Evolutionary conservation across 2,329 filamentous ascomycete species (phyloP), one percentile per base, ranked within the genome.

Genomic region (Arthrobotrys musiformis): DNA sequence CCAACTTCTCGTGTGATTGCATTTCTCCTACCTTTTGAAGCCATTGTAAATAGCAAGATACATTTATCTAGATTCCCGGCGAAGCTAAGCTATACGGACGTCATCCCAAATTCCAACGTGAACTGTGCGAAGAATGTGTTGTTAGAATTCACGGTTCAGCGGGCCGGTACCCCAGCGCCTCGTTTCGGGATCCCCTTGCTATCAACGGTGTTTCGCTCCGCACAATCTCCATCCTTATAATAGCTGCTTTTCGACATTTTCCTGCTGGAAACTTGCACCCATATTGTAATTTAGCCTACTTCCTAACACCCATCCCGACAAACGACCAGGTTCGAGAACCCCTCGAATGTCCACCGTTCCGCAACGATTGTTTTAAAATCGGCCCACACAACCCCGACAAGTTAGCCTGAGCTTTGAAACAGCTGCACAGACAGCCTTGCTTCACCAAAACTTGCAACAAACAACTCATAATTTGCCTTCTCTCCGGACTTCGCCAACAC

Each of bases 191-290:
- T 46, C 50, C 70, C 70, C 54, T 66, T 62, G 22, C 44, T 22
- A 58, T n/a, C 26, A 3, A 62, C 62, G 62, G 42, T 68, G 13
- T 44, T 61, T 42, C 63, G 63, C 35, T 74, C 54, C 70, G 54
- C 44, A 37, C 11, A 22, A 61, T 37, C 30, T 13, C 24, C 26
- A 17, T 30, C 2, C n/a, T n/a, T n/a, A 11, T 35, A 35, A 5
- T 35, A 6, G 11, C 30, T 11, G 5, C 11, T 35, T 5, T 35
- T 35, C 30, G 11, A 35, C 5, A 35, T 35, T 35, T 35, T 5
- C 5, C 30, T 11, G 5, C 30, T 35, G 11, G 30, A n/a, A n/a
- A n/a, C n/a, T n/a, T n/a, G n/a, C n/a, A n/a, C n/a, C n/a, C n/a
- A 15, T 7, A 15, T 5, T 5, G 5, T 11, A 40, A 40, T 40